Conservation (phyloP, 2,329 filamentous ascomycete species). For the Nemania abortiva region DNA sequence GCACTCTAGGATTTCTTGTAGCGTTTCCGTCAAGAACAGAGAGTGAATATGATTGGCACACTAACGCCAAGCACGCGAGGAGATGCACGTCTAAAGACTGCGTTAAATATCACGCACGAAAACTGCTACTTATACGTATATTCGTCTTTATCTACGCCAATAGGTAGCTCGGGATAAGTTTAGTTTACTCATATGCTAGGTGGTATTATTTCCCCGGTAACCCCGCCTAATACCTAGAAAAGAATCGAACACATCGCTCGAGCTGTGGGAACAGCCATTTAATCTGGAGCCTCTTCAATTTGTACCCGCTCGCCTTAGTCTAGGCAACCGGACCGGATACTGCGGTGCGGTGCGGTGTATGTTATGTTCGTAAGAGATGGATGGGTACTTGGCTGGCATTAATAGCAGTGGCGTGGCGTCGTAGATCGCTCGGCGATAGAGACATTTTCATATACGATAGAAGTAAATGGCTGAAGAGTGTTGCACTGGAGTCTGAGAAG, state of each 20-base stretch:
- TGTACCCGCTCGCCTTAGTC: slow-evolving; percentile 1
- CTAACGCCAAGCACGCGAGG: slow-evolving; percentile 23
- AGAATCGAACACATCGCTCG: not conserved
- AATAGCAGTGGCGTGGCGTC: slow-evolving; percentile 16
- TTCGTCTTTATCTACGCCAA: not conserved
- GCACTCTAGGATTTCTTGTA: not conserved
- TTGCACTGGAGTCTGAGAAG: slow-evolving; percentile 29
- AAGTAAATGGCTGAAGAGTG: slow-evolving; percentile 23
- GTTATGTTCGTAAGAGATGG: slow-evolving; percentile 10
- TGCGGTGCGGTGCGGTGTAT: slow-evolving; percentile 15
- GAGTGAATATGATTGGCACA: slow-evolving; percentile 2
- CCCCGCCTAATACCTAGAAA: not conserved
- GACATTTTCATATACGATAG: slow-evolving; percentile 22
- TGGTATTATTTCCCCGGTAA: not conserved
- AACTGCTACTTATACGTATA: not conserved
- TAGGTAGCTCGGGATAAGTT: not conserved
- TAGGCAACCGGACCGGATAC: slow-evolving; percentile 21
- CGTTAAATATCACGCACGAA: too few species aligned
- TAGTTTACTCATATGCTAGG: not conserved
- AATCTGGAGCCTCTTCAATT: not conserved
- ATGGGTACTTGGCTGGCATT: slow-evolving; percentile 16
- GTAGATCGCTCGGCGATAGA: slow-evolving; percentile 34
- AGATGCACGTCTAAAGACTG: slow-evolving; percentile 15
- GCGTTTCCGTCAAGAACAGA: not conserved
- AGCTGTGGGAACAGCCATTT: not conserved